Evolutionary conservation across 257 asterid species (phyloP).

Genomic region (Nicotiana noctiflora): DNA sequence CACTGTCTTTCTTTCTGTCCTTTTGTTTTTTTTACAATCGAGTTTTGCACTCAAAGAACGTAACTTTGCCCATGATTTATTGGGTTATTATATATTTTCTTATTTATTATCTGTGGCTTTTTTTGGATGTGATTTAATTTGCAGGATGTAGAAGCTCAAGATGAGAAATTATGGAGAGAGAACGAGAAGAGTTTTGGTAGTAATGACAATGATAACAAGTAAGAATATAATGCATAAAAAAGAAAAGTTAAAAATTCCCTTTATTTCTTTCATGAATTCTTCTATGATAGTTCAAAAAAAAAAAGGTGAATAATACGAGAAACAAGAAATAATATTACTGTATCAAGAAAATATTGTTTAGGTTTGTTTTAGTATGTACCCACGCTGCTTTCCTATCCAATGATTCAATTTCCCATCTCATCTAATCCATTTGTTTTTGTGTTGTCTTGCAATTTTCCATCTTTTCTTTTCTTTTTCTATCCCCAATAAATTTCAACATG

Average conservation of each 20-base stretch:
- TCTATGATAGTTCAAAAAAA: not conserved
- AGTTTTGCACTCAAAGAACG: no score
- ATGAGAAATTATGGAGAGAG: constrained; percentile 18
- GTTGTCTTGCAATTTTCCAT: not conserved
- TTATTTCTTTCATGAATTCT: constrained; percentile 19
- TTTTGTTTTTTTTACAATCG: not conserved
- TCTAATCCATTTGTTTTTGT: not conserved
- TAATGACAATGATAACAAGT: constrained; percentile 45
- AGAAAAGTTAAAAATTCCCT: constrained; percentile 7
- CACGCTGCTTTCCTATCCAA: not conserved
- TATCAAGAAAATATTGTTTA: not conserved
- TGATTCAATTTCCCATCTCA: constrained; percentile 4
- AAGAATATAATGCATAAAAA: constrained; percentile 17
- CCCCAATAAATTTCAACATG: not conserved
- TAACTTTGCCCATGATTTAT: no score
- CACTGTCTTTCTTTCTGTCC: not conserved
- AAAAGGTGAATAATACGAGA: not conserved
- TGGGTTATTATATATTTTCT: not conserved
- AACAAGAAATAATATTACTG: not conserved
- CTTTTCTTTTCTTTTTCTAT: not conserved
- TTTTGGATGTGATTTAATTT: not conserved
- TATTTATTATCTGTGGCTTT: not conserved
- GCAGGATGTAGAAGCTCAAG: constrained; percentile 34
- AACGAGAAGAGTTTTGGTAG: constrained; percentile 18
- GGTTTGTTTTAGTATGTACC: not conserved